Base-by-base conservation (phyloP, 768 basidiomycete genomes). In the Holtermanniella nyarrowii region DNA sequence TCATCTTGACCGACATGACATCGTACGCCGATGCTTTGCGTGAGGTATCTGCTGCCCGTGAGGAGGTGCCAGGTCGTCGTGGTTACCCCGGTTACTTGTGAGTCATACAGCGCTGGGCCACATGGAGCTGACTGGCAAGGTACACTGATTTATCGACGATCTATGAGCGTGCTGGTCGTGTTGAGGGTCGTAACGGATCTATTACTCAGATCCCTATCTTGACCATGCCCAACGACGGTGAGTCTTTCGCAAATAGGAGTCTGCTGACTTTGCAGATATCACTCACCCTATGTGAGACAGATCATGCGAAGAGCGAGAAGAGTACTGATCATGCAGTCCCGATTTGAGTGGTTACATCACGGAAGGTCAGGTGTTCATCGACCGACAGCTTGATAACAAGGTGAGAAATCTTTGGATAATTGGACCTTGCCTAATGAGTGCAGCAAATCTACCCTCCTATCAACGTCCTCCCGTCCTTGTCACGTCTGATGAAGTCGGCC, bases 161-260 rank as follows among this genome's bases (percentile, higher is more conserved):
- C 70, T 99, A 99, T 74, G 95, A 99, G 75, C 89, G 95, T 74
- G 95, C 95, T 39, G 95, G 95, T 42, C 91, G 93, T 63, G 95
- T 97, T 47, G 75, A 95, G 76, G 95, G 95, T 58, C 81, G 93
- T 62, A 97, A 96, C 74, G 95, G 95, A 42, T 95, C 90, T 44
- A 99, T 99, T 77, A 99, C 95, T 49, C 95, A 99, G 76, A 95
- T 97, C 72, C 95, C 95, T 55, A 99, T 97, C 67, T 79, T 99
- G 50, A 97, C 95, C 54, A 99, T 99, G 95, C 95, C 95, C 22
- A 99, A 97, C 75, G 95, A 97, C 73, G 93, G 90, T 87, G 74
- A 76, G 79, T 72, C 23, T 27, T 50, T 11, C 7, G 45, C 42
- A 21, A 10, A 26, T 46, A 10, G 10, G 10, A 21, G 11, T 21